Evolutionary conservation across 2,329 filamentous ascomycete genomes (phyloP).

Genomic region (Colletotrichum eleusines): DNA sequence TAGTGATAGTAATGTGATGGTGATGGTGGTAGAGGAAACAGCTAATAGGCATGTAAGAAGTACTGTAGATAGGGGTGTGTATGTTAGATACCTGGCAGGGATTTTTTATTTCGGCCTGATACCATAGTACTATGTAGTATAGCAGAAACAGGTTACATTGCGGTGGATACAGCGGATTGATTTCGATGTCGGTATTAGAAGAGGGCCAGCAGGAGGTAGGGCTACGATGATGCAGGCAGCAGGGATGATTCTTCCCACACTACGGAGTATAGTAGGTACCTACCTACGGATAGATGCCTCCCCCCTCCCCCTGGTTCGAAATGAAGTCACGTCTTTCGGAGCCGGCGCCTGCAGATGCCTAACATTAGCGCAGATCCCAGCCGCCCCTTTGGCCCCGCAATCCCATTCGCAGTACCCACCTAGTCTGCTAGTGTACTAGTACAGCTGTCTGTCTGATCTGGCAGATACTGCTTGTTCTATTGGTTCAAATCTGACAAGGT

Average conservation of each 20-base stretch:
- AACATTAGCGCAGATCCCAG: constrained; percentile 39
- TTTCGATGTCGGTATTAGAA: constrained; percentile 17
- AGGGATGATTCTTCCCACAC: background rate
- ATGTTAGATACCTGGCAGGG: no score
- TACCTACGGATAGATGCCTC: no score
- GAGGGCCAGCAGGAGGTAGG: constrained; percentile 8
- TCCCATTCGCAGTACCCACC: no score
- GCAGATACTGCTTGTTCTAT: background rate
- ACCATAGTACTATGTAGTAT: no score
- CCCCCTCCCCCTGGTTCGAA: background rate
- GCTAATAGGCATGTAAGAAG: no score
- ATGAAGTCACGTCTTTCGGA: constrained; percentile 11
- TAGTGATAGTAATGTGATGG: no score
- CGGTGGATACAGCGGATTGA: constrained; percentile 18
- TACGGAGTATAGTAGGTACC: no score
- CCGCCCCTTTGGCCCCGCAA: constrained; percentile 15
- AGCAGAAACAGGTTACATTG: no score
- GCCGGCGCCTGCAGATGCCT: constrained; percentile 34
- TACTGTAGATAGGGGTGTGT: no score
- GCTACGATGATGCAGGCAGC: constrained; percentile 16
- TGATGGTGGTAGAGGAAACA: no score
- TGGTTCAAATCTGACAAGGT: constrained; percentile 7
- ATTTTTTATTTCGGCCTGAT: no score
- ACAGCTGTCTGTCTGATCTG: background rate
- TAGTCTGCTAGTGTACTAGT: no score